Percentiles rank a stretch among this genome's conserved stretches.
These are phyloP conservation scores for Pythium chondricola DNA, from an alignment of 352 stramenopile species.

Conservation along the genomic window DNA sequence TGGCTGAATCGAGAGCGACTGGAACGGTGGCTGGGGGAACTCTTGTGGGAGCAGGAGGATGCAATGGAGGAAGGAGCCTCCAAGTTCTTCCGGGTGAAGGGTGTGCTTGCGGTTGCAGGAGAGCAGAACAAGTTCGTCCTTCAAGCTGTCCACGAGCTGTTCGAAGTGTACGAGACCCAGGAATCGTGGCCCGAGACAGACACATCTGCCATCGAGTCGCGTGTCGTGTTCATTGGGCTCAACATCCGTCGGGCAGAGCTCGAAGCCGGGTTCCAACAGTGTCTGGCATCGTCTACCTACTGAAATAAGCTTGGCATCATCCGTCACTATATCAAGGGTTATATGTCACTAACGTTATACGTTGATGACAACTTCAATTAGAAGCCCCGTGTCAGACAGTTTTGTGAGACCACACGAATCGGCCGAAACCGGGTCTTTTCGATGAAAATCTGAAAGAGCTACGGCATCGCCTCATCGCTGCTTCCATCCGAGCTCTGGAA, in stretches of 20 bases:
- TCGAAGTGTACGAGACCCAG: constrained; percentile 65
- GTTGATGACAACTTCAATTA: not conserved
- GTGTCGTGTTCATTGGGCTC: constrained; percentile 72
- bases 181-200: constrained; percentile 34
- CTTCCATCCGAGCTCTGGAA: too few relatives aligned
- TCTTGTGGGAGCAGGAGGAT: constrained; percentile 59
- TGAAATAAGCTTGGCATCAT: not conserved
- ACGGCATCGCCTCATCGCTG: too few relatives aligned
- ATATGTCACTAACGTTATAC: constrained; percentile 15
- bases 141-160: constrained; percentile 79
- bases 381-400: not conserved
- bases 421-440: too few relatives aligned
- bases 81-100: constrained; percentile 74
- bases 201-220: constrained; percentile 21
- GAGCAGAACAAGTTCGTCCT: constrained; percentile 68
- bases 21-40: constrained; percentile 60
- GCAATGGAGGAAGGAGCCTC: constrained; percentile 13
- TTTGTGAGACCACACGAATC: too few relatives aligned
- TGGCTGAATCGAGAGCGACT: constrained; percentile 44
- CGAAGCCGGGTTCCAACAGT: constrained; percentile 27
- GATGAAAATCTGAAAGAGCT: not conserved
- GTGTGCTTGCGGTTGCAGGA: constrained; percentile 44
- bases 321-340: constrained; percentile 1
- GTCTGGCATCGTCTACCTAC: constrained; percentile 15
- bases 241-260: constrained; percentile 37